phyloP scores from a whole-genome alignment of 2,329 filamentous ascomycete genomes.

The Diaporthe citrichinensis region DNA sequence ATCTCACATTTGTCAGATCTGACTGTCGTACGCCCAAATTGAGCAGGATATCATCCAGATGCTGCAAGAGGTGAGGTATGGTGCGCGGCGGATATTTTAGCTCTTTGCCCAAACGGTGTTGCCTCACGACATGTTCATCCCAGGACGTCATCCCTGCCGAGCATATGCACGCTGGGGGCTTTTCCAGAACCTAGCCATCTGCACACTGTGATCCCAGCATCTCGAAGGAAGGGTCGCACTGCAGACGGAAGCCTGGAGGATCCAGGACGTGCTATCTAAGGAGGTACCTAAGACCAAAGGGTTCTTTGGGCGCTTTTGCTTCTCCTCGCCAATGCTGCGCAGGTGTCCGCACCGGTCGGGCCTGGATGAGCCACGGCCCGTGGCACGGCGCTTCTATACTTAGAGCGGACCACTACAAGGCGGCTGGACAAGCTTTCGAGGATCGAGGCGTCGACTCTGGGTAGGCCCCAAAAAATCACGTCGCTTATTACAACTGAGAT shows the following conservation, averaged over 20 bases:
- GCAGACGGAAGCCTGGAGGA: conserved; percentile 1
- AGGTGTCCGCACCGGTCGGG: neutral
- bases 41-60: neutral
- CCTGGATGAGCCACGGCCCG: conserved; percentile 25
- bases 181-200: conserved; percentile 1
- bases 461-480: neutral
- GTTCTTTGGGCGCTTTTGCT: neutral
- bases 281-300: neutral
- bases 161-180: conserved; percentile 8
- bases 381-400: conserved; percentile 27
- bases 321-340: neutral
- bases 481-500: neutral
- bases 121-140: neutral
- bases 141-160: conserved; percentile 13
- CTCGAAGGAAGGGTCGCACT: neutral
- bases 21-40: neutral
- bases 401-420: conserved; percentile 12
- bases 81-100: too few species aligned
- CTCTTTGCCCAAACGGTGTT: neutral
- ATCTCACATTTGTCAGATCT: neutral
- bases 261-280: neutral
- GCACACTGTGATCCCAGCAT: neutral
- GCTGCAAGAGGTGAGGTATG: too few species aligned
- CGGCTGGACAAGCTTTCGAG: conserved; percentile 22
- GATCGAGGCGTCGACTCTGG: conserved; percentile 10